Conservation (phyloP, 2,329 filamentous ascomycete genomes). For the Apiospora marii region DNA sequence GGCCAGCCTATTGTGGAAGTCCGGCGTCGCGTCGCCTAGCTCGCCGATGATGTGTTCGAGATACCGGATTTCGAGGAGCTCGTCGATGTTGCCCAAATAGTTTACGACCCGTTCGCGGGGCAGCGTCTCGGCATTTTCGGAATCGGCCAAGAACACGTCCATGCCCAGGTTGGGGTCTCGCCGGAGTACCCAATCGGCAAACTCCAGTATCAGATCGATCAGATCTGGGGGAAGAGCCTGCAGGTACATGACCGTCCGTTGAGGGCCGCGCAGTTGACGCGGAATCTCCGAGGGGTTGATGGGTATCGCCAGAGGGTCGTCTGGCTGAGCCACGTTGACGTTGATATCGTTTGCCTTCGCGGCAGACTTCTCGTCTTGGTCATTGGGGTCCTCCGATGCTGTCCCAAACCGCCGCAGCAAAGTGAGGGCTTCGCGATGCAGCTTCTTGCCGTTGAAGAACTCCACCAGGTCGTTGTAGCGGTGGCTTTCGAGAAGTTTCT, state of each 20-base stretch:
- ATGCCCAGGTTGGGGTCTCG: slow-evolving; percentile 79
- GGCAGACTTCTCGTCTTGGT: slow-evolving; percentile 43
- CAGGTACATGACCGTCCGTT: slow-evolving; percentile 87
- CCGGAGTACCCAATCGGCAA: slow-evolving; percentile 85
- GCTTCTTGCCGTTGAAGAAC: slow-evolving; percentile 93
- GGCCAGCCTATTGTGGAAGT: slow-evolving; percentile 86
- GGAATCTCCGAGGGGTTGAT: slow-evolving; percentile 34
- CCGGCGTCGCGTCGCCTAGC: slow-evolving; percentile 81
- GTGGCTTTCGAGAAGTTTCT: slow-evolving; percentile 86
- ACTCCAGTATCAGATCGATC: slow-evolving; percentile 91
- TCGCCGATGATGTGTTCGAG: slow-evolving; percentile 91
- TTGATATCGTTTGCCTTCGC: slow-evolving; percentile 31
- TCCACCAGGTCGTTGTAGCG: slow-evolving; percentile 96
- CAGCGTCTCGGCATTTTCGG: slow-evolving; percentile 91
- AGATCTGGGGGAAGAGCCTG: slow-evolving; percentile 86
- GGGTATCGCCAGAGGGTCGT: slow-evolving; percentile 30
- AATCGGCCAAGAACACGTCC: slow-evolving; percentile 93
- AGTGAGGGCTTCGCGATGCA: slow-evolving; percentile 87
- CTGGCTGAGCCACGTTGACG: slow-evolving; percentile 33
- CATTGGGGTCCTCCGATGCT: slow-evolving; percentile 41
- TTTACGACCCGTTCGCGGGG: slow-evolving; percentile 78
- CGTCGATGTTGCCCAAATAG: slow-evolving; percentile 76
- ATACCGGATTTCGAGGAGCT: slow-evolving; percentile 78
- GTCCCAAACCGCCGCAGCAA: slow-evolving; percentile 81
- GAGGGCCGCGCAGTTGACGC: slow-evolving; percentile 74